Evolutionary conservation across 805 yeast genomes (phyloP).

Genomic region (Diddensiella santjacobensis): DNA sequence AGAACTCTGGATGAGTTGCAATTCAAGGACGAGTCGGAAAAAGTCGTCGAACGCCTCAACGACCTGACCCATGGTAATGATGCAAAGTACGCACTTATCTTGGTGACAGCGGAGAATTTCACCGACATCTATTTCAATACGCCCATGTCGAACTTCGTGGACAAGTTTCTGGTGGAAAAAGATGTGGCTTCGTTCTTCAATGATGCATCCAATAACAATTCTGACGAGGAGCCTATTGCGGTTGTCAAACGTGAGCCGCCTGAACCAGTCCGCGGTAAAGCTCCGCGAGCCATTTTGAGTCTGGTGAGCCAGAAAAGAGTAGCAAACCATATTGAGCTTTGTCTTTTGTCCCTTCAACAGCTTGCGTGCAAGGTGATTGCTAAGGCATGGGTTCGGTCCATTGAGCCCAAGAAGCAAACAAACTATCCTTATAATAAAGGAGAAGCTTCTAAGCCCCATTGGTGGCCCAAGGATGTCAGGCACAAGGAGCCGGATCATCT

Average conservation of each 20-base stretch:
- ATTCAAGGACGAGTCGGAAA: slow-evolving; percentile 3
- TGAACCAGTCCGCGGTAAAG: background rate
- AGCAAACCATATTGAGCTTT: slow-evolving; percentile 27
- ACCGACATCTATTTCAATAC: slow-evolving; percentile 11
- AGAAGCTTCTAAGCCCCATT: slow-evolving; percentile 48
- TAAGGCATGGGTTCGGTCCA: slow-evolving; percentile 60
- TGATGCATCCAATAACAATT: background rate
- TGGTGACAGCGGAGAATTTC: slow-evolving; percentile 5
- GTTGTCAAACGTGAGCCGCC: background rate
- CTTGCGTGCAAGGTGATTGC: slow-evolving; percentile 57
- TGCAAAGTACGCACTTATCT: slow-evolving; percentile 5
- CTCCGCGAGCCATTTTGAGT: background rate
- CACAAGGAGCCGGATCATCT: slow-evolving; percentile 77
- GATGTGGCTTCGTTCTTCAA: slow-evolving; percentile 3
- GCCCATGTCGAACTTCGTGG: slow-evolving; percentile 12
- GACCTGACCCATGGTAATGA: background rate
- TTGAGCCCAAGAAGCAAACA: slow-evolving; percentile 67
- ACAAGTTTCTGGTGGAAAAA: slow-evolving; percentile 9
- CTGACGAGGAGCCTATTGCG: background rate
- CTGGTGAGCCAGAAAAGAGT: slow-evolving; percentile 13
- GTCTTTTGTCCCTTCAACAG: slow-evolving; percentile 46
- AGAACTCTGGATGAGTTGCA: background rate
- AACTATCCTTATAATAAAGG: slow-evolving; percentile 57
- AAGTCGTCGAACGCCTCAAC: slow-evolving; percentile 3
- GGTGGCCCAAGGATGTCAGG: slow-evolving; percentile 65